Conservation (phyloP, 2,329 filamentous ascomycete genomes). For the Scolecobasidium constrictum region DNA sequence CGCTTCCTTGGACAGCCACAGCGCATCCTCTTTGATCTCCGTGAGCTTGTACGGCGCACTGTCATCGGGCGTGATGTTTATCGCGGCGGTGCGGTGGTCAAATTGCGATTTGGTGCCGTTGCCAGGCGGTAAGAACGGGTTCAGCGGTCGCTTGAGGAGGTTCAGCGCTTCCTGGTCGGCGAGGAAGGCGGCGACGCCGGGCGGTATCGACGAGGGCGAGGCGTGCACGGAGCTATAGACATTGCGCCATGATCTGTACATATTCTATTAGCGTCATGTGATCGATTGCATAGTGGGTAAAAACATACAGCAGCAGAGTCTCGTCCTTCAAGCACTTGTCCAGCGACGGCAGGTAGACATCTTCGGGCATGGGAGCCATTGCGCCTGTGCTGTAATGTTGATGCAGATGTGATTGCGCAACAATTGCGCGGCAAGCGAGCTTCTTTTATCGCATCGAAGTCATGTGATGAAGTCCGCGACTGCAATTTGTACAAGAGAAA, state of each 20-base stretch:
- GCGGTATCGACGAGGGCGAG: slow-evolving; percentile 40
- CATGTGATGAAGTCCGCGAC: no score
- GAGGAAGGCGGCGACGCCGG: slow-evolving; percentile 54
- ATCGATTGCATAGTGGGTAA: background rate
- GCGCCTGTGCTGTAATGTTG: slow-evolving; percentile 8
- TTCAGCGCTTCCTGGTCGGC: slow-evolving; percentile 56
- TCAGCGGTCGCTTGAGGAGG: slow-evolving; percentile 57
- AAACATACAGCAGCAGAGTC: slow-evolving; percentile 63
- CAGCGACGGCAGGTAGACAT: slow-evolving; percentile 71
- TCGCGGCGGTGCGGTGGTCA: slow-evolving; percentile 76
- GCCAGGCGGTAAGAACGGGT: slow-evolving; percentile 58
- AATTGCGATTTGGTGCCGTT: slow-evolving; percentile 59
- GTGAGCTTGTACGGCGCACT: slow-evolving; percentile 62
- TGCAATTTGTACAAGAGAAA: no score
- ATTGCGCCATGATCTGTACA: slow-evolving; percentile 49
- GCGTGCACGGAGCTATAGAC: slow-evolving; percentile 44
- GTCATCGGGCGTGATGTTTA: slow-evolving; percentile 63
- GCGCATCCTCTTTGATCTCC: slow-evolving; percentile 70
- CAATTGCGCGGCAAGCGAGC: background rate
- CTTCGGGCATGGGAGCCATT: slow-evolving; percentile 36
- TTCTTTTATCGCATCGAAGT: background rate
- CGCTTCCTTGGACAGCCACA: slow-evolving; percentile 74
- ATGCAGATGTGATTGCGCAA: no score
- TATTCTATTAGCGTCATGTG: slow-evolving; percentile 20
- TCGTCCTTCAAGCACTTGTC: slow-evolving; percentile 77